Evolutionary conservation across 1,139 yeast genomes (phyloP).

Genomic region (Hanseniaspora sp.): DNA sequence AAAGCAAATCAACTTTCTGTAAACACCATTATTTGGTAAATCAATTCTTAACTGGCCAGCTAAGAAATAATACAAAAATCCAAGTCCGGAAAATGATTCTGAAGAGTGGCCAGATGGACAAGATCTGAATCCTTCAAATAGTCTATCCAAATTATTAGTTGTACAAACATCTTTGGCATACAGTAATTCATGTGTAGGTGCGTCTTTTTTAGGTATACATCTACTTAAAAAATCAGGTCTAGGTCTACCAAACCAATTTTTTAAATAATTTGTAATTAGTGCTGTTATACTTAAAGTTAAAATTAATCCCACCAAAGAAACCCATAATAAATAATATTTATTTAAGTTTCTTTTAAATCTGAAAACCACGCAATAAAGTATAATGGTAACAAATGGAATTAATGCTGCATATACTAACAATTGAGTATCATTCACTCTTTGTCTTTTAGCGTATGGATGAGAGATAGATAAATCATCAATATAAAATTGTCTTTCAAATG

Average conservation of each 20-base stretch:
- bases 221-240: constrained; percentile 71
- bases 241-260: constrained; percentile 63
- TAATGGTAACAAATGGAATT: constrained; percentile 35
- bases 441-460: constrained; percentile 61
- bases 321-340: constrained; percentile 35
- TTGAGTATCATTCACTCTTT: constrained; percentile 42
- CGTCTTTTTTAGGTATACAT: constrained; percentile 44
- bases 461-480: constrained; percentile 46
- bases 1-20: constrained; percentile 40
- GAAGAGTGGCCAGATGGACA: constrained; percentile 75
- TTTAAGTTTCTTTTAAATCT: constrained; percentile 29
- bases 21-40: constrained; percentile 39
- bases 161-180: constrained; percentile 55
- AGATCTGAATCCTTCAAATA: constrained; percentile 62
- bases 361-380: constrained; percentile 29
- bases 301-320: constrained; percentile 43
- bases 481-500: constrained; percentile 62
- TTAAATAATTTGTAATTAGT: constrained; percentile 53
- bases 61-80: constrained; percentile 53
- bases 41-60: constrained; percentile 47
- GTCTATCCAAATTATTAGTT: constrained; percentile 34
- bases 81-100: constrained; percentile 53
- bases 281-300: constrained; percentile 44
- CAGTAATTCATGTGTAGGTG: constrained; percentile 41
- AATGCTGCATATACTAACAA: constrained; percentile 34